phyloP scores from a whole-genome alignment of 2,329 filamentous ascomycete species.

The Zopfia rhizophila region DNA sequence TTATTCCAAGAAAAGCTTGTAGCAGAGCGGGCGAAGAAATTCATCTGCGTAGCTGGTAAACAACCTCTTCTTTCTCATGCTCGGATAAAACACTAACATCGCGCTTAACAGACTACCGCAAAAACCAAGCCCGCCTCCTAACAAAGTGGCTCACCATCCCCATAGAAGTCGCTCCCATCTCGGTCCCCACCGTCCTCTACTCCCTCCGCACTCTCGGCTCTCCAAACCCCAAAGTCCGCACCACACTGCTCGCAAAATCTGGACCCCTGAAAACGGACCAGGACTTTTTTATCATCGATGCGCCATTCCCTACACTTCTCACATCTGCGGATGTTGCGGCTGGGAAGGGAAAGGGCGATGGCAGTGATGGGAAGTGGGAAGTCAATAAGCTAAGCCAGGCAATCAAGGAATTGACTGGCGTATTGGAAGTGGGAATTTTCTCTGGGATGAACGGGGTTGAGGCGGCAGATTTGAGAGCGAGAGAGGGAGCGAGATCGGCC shows the following conservation, averaged over 20 bases:
- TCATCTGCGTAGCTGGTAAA: slow-evolving; percentile 85
- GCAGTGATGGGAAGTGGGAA: slow-evolving; percentile 78
- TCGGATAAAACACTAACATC: not conserved
- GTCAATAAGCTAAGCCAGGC: slow-evolving; percentile 77
- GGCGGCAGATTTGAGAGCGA: slow-evolving; percentile 60
- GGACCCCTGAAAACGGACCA: slow-evolving; percentile 88
- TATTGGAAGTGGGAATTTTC: slow-evolving; percentile 93
- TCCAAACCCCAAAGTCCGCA: slow-evolving; percentile 74
- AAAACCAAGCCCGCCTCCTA: slow-evolving; percentile 80
- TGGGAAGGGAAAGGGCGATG: slow-evolving; percentile 58
- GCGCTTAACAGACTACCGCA: slow-evolving; percentile 79
- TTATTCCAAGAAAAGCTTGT: slow-evolving; percentile 98
- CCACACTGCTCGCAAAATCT: slow-evolving; percentile 79
- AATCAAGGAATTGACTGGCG: slow-evolving; percentile 84
- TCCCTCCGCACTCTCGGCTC: slow-evolving; percentile 80
- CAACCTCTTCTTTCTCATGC: slow-evolving; percentile 16
- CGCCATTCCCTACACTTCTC: slow-evolving; percentile 80
- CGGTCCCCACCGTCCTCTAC: slow-evolving; percentile 78
- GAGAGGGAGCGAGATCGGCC: slow-evolving; percentile 46
- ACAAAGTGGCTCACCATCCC: slow-evolving; percentile 85
- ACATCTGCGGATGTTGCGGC: slow-evolving; percentile 66
- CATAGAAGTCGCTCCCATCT: slow-evolving; percentile 90
- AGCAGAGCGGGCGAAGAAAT: slow-evolving; percentile 82
- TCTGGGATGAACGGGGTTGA: slow-evolving; percentile 81
- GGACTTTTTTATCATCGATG: slow-evolving; percentile 90